Evolutionary conservation across 2,329 filamentous ascomycete species (phyloP).

Genomic region (Fusarium tupiense): DNA sequence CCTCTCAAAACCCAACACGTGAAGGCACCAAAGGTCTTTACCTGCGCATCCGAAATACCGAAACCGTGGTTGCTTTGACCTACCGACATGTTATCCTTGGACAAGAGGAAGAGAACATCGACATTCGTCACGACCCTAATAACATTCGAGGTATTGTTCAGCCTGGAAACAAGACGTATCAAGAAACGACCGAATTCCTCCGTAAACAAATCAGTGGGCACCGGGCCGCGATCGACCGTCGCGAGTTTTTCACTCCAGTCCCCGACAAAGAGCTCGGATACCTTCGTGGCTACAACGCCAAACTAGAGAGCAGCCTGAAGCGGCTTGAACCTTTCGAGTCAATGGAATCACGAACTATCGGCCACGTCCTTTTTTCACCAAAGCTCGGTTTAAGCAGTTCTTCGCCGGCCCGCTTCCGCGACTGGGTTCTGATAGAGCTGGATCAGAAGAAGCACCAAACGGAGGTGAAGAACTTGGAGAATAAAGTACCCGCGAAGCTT

Average conservation of each 20-base stretch:
- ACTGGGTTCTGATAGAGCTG: not conserved
- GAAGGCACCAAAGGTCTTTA: not conserved
- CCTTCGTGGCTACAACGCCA: rapidly evolving
- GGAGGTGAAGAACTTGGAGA: rapidly evolving
- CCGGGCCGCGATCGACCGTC: rapidly evolving
- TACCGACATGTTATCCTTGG: not conserved
- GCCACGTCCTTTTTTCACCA: not conserved
- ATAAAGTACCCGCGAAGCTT: too few relatives aligned
- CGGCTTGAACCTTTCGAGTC: not conserved
- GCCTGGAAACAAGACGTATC: too few relatives aligned
- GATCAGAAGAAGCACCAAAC: not conserved
- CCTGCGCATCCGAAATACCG: not conserved
- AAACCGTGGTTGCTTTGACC: not conserved
- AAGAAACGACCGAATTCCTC: rapidly evolving
- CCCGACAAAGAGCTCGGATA: rapidly evolving
- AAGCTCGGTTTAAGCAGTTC: not conserved
- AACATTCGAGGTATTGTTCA: not conserved
- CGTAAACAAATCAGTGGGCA: rapidly evolving
- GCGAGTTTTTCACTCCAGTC: not conserved
- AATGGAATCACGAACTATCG: not conserved
- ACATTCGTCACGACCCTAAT: rapidly evolving
- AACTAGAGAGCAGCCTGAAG: rapidly evolving
- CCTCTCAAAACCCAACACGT: rapidly evolving
- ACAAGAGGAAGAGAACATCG: not conserved
- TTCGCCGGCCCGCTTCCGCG: not conserved